Percentiles rank a stretch among this genome's conserved stretches.
Conservation (phyloP, 768 basidiomycete genomes). For the Hysterangium stoloniferum region DNA sequence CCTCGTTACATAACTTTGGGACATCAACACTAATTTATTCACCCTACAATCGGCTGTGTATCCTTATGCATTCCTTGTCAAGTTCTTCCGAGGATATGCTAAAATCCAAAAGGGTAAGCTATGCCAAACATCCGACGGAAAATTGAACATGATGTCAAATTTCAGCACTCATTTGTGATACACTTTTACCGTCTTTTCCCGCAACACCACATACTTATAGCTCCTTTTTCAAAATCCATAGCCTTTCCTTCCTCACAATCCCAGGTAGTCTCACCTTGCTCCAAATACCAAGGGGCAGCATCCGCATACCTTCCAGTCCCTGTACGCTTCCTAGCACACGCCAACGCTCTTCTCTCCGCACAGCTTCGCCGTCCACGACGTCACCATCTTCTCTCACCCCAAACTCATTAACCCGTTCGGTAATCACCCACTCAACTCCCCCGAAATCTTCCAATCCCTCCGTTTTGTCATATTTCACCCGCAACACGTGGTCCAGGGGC, state of each 20-base stretch:
- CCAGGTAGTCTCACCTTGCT: not conserved
- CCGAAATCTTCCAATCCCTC: slow-evolving; percentile 42
- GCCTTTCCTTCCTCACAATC: not conserved
- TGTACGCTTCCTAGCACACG: slow-evolving; percentile 11
- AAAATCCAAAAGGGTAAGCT: no score
- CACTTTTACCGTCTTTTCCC: no score
- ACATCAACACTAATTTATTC: no score
- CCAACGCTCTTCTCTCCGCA: slow-evolving; percentile 7
- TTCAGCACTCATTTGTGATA: no score
- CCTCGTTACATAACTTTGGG: no score
- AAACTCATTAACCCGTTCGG: slow-evolving; percentile 19
- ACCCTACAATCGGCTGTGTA: no score
- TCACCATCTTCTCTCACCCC: slow-evolving; percentile 11
- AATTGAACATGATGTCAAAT: no score
- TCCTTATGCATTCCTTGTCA: no score
- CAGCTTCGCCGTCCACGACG: not conserved
- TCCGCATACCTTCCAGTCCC: slow-evolving; percentile 16
- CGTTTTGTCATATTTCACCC: slow-evolving; percentile 65
- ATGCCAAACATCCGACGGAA: no score
- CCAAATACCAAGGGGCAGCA: slow-evolving; percentile 11
- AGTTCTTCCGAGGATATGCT: no score
- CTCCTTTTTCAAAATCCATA: slow-evolving; percentile 5
- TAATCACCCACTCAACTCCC: slow-evolving; percentile 7
- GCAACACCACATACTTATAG: no score
- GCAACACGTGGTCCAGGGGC: slow-evolving; percentile 16